Evolutionary conservation across 2,329 filamentous ascomycete species (phyloP).

Genomic region (Trichoderma guizhouense): DNA sequence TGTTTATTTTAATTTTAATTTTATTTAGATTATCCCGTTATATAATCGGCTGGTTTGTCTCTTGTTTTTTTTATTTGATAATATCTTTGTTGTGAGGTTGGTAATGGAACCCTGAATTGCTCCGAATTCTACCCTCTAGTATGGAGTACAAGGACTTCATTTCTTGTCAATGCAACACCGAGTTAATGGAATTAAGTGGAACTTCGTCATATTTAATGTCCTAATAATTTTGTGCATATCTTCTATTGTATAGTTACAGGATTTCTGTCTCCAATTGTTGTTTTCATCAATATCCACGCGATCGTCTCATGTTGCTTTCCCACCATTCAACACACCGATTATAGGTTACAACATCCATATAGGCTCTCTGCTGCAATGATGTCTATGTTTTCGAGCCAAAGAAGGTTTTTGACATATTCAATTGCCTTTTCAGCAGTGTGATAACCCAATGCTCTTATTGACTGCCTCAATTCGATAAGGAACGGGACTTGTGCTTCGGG

Average conservation of each 20-base stretch:
- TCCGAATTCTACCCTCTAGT: background rate
- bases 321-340: background rate
- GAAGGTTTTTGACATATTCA: background rate
- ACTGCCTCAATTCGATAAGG: background rate
- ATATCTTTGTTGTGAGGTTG: background rate
- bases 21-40: background rate
- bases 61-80: background rate
- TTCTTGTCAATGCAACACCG: background rate
- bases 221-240: background rate
- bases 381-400: background rate
- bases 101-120: background rate
- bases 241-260: background rate
- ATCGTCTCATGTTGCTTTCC: background rate
- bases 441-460: background rate
- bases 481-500: background rate
- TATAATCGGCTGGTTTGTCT: background rate
- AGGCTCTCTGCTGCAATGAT: background rate
- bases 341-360: background rate
- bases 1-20: background rate
- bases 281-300: background rate
- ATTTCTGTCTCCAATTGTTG: background rate
- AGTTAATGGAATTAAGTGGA: background rate
- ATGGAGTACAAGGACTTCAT: background rate
- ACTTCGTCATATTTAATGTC: background rate
- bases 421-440: background rate